A percentile compares a stretch with the other conserved stretches of the same genome.
Evolutionary conservation across 2,329 filamentous ascomycete genomes (phyloP).

Genomic region (Dendrostoma leiphaemia): DNA sequence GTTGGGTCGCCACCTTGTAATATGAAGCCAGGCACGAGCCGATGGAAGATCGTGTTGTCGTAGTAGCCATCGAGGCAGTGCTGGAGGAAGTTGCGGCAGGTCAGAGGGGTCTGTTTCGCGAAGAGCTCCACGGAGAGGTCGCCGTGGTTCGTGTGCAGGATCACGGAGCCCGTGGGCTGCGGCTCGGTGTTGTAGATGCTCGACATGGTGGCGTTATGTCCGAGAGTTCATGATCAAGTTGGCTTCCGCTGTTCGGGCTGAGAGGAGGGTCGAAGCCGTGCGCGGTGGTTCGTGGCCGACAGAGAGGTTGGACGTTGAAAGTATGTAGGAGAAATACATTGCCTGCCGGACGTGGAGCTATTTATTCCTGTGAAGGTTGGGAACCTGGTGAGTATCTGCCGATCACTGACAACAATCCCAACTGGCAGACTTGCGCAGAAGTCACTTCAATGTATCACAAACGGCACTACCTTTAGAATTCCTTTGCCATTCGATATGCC

Average conservation of each 20-base stretch:
- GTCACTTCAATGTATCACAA: too few relatives aligned
- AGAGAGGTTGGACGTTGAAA: background rate
- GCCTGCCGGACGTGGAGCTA: constrained; percentile 1
- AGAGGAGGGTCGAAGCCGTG: background rate
- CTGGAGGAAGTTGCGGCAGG: constrained; percentile 93
- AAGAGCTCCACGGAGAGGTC: constrained; percentile 92
- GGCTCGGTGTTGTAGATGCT: constrained; percentile 92
- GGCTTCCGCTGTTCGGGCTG: too few relatives aligned
- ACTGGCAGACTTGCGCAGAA: background rate
- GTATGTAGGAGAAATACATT: background rate
- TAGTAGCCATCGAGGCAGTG: constrained; percentile 95
- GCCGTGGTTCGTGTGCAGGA: constrained; percentile 86
- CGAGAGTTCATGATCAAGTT: background rate
- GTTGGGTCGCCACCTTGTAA: constrained; percentile 94
- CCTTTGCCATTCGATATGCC: too few relatives aligned
- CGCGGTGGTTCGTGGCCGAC: background rate
- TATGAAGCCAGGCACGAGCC: constrained; percentile 87
- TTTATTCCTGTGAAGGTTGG: background rate
- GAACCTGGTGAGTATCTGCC: background rate
- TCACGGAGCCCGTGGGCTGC: constrained; percentile 86
- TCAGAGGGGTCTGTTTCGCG: constrained; percentile 87
- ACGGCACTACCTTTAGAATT: too few relatives aligned
- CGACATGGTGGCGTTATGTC: constrained; percentile 60
- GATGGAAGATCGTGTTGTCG: constrained; percentile 89
- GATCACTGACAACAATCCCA: background rate